phyloP scores from a whole-genome alignment of 257 asterid genomes.

The Petunia axillaris region DNA sequence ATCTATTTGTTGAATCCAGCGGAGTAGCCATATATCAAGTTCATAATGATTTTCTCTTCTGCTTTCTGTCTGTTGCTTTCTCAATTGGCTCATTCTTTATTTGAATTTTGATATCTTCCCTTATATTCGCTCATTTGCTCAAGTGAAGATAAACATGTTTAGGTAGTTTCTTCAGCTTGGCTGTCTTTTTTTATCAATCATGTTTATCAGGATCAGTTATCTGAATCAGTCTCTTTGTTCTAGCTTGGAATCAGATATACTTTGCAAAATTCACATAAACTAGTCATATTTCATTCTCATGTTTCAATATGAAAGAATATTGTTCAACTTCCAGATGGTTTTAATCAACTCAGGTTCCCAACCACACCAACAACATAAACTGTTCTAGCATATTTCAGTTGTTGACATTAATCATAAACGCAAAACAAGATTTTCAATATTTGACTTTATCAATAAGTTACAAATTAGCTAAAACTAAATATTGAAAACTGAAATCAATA shows the following conservation, averaged over 20 bases:
- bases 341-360: no score
- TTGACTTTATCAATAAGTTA: background rate
- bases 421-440: background rate
- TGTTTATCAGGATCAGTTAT: background rate
- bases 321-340: no score
- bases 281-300: no score
- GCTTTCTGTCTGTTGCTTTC: background rate
- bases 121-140: background rate
- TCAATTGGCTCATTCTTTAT: background rate
- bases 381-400: background rate
- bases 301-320: no score
- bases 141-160: background rate
- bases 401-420: background rate
- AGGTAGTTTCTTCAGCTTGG: background rate
- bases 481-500: background rate
- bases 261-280: no score
- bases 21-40: background rate
- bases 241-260: no score
- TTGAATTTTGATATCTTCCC: background rate
- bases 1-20: background rate
- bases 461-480: background rate
- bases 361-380: no score
- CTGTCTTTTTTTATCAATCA: background rate
- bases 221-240: background rate
- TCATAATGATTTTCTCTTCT: conserved; percentile 1